Evolutionary conservation across 108 stramenopile species (phyloP), one percentile per base, ranked within the genome.

Genomic region (Epipyxis sp.): DNA sequence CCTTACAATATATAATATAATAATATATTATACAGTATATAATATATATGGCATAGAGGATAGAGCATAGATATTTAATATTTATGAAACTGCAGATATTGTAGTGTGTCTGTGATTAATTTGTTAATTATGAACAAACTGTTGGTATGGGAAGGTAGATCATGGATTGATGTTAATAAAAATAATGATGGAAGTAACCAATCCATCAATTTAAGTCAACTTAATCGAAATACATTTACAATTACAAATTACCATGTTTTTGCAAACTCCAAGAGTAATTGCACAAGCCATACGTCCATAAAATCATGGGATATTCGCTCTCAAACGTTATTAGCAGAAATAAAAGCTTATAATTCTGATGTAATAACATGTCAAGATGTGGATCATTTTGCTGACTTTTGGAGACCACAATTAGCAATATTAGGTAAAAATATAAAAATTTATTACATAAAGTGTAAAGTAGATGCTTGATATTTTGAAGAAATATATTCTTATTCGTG

Each of bases 301-400:
- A 65, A 65, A 65, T 6, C 61, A 65, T 65, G 61, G 61, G 61
- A 65, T 6, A 32, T 6, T 13, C 3, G 61, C 6, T 65, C 25
- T 32, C 27, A 65, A 25, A 65, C 35, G 20, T 10, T 65, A 3
- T 37, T 65, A 29, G 35, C 27, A 65, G 61, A 65, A 32, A 32
- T 65, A 32, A 37, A 16, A 37, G 20, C 34, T 65, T 65, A 65
- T 37, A 25, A 65, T 37, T 16, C 61, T 29, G 61, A 65, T 37
- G 6, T 65, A 35, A 3, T 65, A 6, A 32, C 30, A 10, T 65
- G 20, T 10, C 61, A 65, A 25, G 61, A 65, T 37, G 61, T 65
- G 20, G 61, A 65, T 25, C 35, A 35, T 29, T 65, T 65, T 32
- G 6, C 27, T 35, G 61, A 65, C 6, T 3, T 25, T 37, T 65